These are phyloP conservation scores for Apiotrichum mycotoxinovorans DNA, from an alignment of 1,284 basidiomycete genomes.

Conservation along the genomic window DNA sequence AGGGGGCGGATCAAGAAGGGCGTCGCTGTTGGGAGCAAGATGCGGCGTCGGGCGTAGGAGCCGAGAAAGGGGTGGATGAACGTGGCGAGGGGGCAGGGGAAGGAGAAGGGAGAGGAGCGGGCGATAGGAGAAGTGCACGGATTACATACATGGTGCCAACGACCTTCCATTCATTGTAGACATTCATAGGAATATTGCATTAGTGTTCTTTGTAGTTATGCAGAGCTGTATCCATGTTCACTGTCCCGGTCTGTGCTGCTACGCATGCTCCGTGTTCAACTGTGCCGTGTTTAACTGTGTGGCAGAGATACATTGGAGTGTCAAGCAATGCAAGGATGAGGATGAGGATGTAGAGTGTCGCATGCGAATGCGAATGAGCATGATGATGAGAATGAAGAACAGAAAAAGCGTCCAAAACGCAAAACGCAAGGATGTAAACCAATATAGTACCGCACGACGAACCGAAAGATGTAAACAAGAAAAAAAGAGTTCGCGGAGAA, in stretches of 20 bases:
- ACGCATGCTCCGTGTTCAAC: too few relatives aligned
- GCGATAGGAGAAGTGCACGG: neutral
- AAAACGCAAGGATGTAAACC: too few relatives aligned
- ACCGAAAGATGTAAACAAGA: too few relatives aligned
- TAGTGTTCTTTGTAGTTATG: too few relatives aligned
- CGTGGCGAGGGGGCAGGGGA: neutral
- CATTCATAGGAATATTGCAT: too few relatives aligned
- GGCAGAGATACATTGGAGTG: neutral
- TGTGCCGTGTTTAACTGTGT: neutral
- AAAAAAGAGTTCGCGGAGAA: too few relatives aligned
- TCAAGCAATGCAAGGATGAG: neutral
- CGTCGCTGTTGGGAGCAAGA: slow-evolving; percentile 26
- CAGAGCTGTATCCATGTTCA: too few relatives aligned
- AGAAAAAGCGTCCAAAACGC: neutral
- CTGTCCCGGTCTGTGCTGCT: too few relatives aligned
- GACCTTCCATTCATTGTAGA: too few relatives aligned
- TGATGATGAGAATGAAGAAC: neutral
- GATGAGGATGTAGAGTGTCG: too few relatives aligned
- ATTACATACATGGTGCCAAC: too few relatives aligned
- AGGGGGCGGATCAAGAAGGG: slow-evolving; percentile 33
- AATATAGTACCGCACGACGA: too few relatives aligned
- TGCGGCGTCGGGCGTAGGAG: slow-evolving; percentile 19
- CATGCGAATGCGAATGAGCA: neutral
- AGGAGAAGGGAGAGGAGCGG: neutral
- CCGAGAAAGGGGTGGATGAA: neutral